These are phyloP conservation scores for Earliella scabrosa DNA, from an alignment of 1,284 basidiomycete genomes.

Conservation along the genomic window DNA sequence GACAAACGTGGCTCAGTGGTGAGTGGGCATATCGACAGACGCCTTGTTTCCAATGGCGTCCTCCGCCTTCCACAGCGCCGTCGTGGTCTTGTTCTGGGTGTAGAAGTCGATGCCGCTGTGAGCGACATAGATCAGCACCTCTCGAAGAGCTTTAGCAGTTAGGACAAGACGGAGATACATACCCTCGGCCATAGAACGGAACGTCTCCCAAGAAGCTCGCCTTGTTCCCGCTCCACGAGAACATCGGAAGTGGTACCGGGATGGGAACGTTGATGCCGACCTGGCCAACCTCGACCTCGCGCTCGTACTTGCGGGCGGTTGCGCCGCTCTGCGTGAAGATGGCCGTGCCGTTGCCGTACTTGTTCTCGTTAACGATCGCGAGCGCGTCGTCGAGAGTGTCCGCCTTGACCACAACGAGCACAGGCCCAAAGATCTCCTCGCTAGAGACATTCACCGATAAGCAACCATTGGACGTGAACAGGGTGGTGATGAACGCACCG, in stretches of 20 bases:
- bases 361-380: constrained; percentile 87
- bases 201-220: constrained; percentile 89
- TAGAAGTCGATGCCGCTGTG: constrained; percentile 86
- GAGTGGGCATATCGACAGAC: constrained; percentile 84
- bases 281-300: constrained; percentile 89
- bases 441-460: constrained; percentile 46
- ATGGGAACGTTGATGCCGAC: constrained; percentile 95
- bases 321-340: constrained; percentile 98
- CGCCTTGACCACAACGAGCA: constrained; percentile 79
- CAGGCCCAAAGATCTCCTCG: constrained; percentile 96
- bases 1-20: constrained; percentile 46
- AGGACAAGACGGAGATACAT: constrained; percentile 25
- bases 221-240: constrained; percentile 92
- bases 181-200: constrained; percentile 89
- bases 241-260: constrained; percentile 91
- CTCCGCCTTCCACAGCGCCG: constrained; percentile 82
- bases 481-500: constrained; percentile 51
- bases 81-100: constrained; percentile 90
- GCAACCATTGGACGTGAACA: not conserved
- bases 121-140: not conserved
- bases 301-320: constrained; percentile 93
- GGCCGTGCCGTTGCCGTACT: constrained; percentile 93
- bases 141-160: too few relatives aligned
- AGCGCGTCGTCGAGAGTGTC: constrained; percentile 93
- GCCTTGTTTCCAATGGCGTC: constrained; percentile 81